Evolutionary conservation across 1,139 yeast species (phyloP).

Genomic region (Suhomyces chickasaworum): DNA sequence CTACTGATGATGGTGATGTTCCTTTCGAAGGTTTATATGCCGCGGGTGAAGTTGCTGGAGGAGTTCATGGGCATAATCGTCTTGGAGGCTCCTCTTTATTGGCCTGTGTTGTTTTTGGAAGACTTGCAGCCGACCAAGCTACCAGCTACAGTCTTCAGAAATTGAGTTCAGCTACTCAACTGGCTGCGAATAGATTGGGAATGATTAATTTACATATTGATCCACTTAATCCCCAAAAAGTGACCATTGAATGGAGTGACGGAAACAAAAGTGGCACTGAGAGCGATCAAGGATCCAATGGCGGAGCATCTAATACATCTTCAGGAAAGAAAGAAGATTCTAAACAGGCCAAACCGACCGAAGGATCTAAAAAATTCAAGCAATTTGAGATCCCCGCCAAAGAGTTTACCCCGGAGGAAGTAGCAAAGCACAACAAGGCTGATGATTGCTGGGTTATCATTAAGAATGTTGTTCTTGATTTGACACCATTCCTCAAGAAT

Average conservation of each 20-base stretch:
- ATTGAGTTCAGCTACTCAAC: conserved; percentile 25
- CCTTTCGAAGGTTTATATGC: conserved; percentile 67
- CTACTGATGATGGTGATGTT: conserved; percentile 25
- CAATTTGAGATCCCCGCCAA: conserved; percentile 42
- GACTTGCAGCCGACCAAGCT: conserved; percentile 57
- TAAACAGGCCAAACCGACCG: background rate
- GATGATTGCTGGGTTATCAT: conserved; percentile 87
- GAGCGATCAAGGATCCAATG: background rate
- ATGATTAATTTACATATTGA: conserved; percentile 52
- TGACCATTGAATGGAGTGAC: conserved; percentile 34
- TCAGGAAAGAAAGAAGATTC: background rate
- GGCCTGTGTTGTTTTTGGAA: conserved; percentile 82
- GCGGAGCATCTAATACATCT: background rate
- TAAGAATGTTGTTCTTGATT: conserved; percentile 80
- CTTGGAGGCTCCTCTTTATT: conserved; percentile 76
- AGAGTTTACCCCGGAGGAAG: conserved; percentile 54
- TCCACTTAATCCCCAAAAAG: conserved; percentile 33
- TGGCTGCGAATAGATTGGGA: conserved; percentile 40
- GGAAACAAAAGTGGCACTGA: background rate
- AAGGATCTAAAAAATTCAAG: background rate
- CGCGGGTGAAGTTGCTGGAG: conserved; percentile 82
- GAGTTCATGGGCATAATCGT: conserved; percentile 77
- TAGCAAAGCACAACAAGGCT: conserved; percentile 61
- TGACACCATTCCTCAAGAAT: conserved; percentile 71
- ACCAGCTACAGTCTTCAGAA: conserved; percentile 34